A percentile compares a stretch with the other conserved stretches of the same genome.
Evolutionary conservation across 371 early-diverging fungal species (phyloP).

Genomic region (Sporodiniella umbellata): DNA sequence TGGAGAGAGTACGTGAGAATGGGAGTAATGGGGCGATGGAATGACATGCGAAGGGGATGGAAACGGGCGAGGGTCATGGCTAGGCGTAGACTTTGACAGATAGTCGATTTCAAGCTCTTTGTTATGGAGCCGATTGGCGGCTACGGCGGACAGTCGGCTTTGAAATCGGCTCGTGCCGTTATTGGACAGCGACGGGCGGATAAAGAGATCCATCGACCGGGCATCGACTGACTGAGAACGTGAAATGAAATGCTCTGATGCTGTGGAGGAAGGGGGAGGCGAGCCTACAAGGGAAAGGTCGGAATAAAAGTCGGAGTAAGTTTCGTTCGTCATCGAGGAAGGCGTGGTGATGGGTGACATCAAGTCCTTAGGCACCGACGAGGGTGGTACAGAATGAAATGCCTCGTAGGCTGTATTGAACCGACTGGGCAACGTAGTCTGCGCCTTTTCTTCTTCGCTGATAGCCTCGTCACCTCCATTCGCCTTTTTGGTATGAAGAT

Average conservation of each 20-base stretch:
- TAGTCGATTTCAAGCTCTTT: conserved; percentile 13
- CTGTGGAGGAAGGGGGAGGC: conserved; percentile 8
- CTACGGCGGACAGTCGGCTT: conserved; percentile 4
- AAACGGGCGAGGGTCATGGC: conserved; percentile 10
- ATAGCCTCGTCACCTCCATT: conserved; percentile 8
- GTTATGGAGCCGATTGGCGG: conserved; percentile 11
- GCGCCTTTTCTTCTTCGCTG: conserved; percentile 21
- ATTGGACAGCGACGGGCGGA: conserved; percentile 8
- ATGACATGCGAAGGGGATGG: conserved; percentile 6
- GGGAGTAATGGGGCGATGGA: conserved; percentile 1
- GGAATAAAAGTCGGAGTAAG: conserved; percentile 17
- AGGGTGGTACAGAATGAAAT: conserved; percentile 49
- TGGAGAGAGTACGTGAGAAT: conserved; percentile 12
- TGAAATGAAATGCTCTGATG: conserved; percentile 10
- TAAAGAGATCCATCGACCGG: conserved; percentile 17
- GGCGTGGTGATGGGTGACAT: conserved; percentile 46
- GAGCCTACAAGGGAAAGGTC: conserved; percentile 12
- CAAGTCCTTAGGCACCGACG: conserved; percentile 36
- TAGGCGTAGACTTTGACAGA: conserved; percentile 31
- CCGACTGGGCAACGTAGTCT: conserved; percentile 11
- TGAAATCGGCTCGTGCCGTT: conserved; percentile 7
- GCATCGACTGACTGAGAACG: conserved; percentile 26
- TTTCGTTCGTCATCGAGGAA: conserved; percentile 27
- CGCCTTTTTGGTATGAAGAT: conserved; percentile 70
- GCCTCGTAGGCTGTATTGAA: conserved; percentile 49